phyloP scores from a whole-genome alignment of 31 red algal genomes.

The Asparagopsis taxiformis region DNA sequence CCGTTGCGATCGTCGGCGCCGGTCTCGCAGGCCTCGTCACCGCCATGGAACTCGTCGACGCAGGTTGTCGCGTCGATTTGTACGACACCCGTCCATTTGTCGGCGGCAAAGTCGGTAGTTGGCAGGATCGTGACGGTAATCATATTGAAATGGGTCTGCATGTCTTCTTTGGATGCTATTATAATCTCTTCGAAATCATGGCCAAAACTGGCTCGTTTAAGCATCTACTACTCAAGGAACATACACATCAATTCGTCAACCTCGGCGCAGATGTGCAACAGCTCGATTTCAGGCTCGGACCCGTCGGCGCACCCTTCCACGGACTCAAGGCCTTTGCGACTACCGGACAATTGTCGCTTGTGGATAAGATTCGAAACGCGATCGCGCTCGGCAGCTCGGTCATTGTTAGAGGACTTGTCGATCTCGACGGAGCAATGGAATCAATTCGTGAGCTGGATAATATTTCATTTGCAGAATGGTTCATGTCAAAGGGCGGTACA shows the following conservation, averaged over 20 bases:
- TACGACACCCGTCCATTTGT: slow-evolving; percentile 89
- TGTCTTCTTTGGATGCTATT: slow-evolving; percentile 97
- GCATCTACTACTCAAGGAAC: slow-evolving; percentile 79
- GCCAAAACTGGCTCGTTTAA: slow-evolving; percentile 81
- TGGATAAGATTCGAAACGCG: slow-evolving; percentile 85
- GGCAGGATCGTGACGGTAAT: slow-evolving; percentile 78
- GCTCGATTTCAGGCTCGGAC: slow-evolving; percentile 88
- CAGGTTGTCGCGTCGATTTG: slow-evolving; percentile 65
- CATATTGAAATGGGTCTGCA: slow-evolving; percentile 98
- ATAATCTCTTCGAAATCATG: slow-evolving; percentile 95
- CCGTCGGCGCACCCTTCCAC: slow-evolving; percentile 82
- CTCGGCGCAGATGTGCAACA: slow-evolving; percentile 49
- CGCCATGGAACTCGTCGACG: slow-evolving; percentile 87
- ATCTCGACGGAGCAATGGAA: slow-evolving; percentile 93
- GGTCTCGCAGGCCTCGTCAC: slow-evolving; percentile 82
- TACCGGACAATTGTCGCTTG: slow-evolving; percentile 72
- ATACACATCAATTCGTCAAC: slow-evolving; percentile 86
- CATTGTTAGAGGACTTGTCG: slow-evolving; percentile 74
- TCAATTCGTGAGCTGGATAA: slow-evolving; percentile 81
- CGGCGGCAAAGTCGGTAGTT: slow-evolving; percentile 95
- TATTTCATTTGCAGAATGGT: slow-evolving; percentile 87
- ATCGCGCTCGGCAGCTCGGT: slow-evolving; percentile 74
- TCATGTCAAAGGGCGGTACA: slow-evolving; percentile 76
- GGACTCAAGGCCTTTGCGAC: slow-evolving; percentile 93
- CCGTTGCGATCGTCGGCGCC: slow-evolving; percentile 79